Evolutionary conservation across 106 monocot genomes (phyloP).

Genomic region (Dendrobium officinale): DNA sequence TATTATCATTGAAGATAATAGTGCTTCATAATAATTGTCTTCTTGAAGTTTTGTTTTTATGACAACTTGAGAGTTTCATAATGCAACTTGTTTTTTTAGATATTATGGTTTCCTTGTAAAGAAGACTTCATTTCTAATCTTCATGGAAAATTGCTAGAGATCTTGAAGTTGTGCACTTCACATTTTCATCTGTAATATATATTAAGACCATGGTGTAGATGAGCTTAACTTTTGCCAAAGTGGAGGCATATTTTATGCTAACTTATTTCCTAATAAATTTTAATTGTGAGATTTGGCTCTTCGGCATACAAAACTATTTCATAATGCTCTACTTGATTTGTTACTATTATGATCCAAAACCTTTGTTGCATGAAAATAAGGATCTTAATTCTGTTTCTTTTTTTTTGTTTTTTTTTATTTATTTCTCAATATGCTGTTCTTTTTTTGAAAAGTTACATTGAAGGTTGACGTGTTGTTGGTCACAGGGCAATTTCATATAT

Average conservation of each 20-base stretch:
- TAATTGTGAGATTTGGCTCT: background rate
- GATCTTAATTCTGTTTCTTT: background rate
- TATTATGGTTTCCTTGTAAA: background rate
- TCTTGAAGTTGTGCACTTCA: background rate
- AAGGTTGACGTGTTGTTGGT: background rate
- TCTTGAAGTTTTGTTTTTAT: background rate
- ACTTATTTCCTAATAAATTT: background rate
- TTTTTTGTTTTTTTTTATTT: background rate
- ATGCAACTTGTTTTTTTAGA: background rate
- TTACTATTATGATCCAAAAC: background rate
- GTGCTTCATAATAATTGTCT: background rate
- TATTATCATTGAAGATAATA: background rate
- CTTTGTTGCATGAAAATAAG: background rate
- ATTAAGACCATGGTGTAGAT: background rate
- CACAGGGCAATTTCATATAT: constrained; percentile 91
- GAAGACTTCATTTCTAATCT: background rate
- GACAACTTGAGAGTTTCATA: background rate
- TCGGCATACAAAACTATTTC: background rate
- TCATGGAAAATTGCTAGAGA: background rate
- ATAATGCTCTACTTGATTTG: background rate
- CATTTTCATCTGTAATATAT: background rate
- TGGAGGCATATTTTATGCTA: background rate
- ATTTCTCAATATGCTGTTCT: background rate
- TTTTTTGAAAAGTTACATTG: background rate
- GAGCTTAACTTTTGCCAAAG: background rate